Base-by-base conservation (phyloP, 2,329 filamentous ascomycete genomes). In the Beauveria sp. region DNA sequence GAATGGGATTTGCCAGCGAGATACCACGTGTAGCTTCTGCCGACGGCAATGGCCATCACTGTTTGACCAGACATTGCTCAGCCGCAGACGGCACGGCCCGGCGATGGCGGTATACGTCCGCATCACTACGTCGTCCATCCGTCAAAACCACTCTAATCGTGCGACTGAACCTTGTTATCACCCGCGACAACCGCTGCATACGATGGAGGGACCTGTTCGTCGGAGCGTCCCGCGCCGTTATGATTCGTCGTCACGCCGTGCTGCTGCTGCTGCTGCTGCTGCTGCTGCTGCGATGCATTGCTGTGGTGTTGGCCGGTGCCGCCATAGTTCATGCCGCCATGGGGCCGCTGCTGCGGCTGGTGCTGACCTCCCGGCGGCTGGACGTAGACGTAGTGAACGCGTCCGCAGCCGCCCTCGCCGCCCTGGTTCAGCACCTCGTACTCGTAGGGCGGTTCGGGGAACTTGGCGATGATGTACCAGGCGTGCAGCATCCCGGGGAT, bases 401-500 rank as follows among this genome's bases (percentile, higher is more conserved):
- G 58, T 16, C 58, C 57, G 57, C 48, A 42, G 34, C 49, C 58
- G 67, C 78, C 76, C 67, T 83, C 81, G 68, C 72, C 68, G 69
- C 84, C 82, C 59, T 86, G 84, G 5, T 83, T 76, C 46, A 89
- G 73, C 56, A 80, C 77, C 67, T 90, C 84, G 76, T 95, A 92
- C 65, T 88, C 85, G 74, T 83, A 83, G 63, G 87, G 81, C 46
- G 83, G 67, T 64, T 97, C 93, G 63, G 95, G 95, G 74, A 88
- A 90, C 72, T 90, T 89, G 70, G 90, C 85, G 76, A 99, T 97
- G 76, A 98, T 96, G 82, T 98, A 99, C 93, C 95, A 98, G 65
- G 93, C 86, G 79, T 99, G 95, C 2, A 99, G 79, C 55, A 98
- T 88, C 64, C 93, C 93, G 22, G 93, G 93, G 64, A 98, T 76